Conservation (phyloP, 2,329 filamentous ascomycete genomes). For the Colletotrichum sp. region DNA sequence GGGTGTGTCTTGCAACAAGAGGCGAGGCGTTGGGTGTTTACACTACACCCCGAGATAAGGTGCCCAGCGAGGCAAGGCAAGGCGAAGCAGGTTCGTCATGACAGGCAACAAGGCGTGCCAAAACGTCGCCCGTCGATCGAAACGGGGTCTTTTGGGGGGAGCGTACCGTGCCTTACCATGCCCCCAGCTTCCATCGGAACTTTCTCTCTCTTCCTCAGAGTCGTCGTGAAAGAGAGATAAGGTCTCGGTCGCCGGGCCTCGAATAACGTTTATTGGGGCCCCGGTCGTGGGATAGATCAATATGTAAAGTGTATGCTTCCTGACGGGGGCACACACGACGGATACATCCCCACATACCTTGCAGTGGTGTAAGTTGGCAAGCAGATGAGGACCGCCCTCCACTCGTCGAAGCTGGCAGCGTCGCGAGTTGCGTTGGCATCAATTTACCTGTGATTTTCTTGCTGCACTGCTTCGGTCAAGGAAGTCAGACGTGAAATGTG, state of each 20-base stretch:
- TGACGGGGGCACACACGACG: background rate
- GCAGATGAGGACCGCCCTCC: background rate
- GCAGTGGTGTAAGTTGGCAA: background rate
- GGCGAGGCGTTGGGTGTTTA: background rate
- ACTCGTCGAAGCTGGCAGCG: background rate
- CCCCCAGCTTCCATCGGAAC: background rate
- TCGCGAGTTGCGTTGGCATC: background rate
- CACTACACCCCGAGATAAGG: background rate
- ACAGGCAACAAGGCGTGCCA: background rate
- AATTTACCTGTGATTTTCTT: background rate
- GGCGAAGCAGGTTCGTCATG: background rate
- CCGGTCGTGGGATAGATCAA: background rate
- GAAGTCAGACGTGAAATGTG: background rate
- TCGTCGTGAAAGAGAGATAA: background rate
- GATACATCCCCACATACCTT: background rate
- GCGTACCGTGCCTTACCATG: background rate
- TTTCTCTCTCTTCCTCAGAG: background rate
- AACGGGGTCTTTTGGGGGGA: background rate
- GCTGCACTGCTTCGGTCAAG: background rate
- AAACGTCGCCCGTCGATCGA: background rate
- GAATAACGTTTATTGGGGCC: background rate
- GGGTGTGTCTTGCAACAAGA: background rate
- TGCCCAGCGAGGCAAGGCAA: background rate
- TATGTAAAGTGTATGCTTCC: background rate
- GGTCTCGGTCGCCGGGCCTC: background rate